Base-by-base conservation (phyloP, 305 asterid species). In the Rubia balearica region DNA sequence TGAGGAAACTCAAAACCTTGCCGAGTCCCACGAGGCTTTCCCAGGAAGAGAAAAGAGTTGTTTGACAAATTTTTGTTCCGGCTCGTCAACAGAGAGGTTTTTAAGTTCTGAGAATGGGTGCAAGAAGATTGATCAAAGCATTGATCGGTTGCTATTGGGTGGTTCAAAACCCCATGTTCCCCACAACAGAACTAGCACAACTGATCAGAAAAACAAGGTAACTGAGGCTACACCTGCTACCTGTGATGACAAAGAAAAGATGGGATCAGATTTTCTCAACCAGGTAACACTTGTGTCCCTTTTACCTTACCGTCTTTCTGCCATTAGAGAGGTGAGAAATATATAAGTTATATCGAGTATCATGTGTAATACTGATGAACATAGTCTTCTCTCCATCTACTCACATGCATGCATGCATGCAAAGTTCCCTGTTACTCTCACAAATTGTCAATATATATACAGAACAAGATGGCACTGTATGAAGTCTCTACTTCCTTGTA, bases 191-290 rank as follows among this genome's bases (percentile, higher is more conserved):
- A 76, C 55, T 51, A 43, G 68, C 49, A 76, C 48, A 38, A 73
- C 45, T 68, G 75, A 70, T 46, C 70, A 16, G 61, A 82, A 76
- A 79, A 76, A 70, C 53, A 75, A 77, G 72, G 82, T 63, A 70
- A 73, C 13, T 8, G 70, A 40, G 30, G 59, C 81, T 67, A 81
- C 60, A 72, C 73, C 81, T 74, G 79, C 71, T 69, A 70, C 86
- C 68, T 72, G 79, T 61, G 75, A 77, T 71, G 81, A 79, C 66
- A 90, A 70, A 67, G 90, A 83, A 83, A 79, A 78, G 56, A 89
- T 79, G 77, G 99, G 99, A 77, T 80, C 96, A 51, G 84, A 81
- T 69, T 94, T 89, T 82, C 95, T 87, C 62, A 45, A 71, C 76
- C 90, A 91, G 99, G 99, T 94, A 83, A 41, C 62, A 67, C 41